phyloP scores from a whole-genome alignment of 2,329 filamentous ascomycete species.

The Pseudogymnoascus sp. region DNA sequence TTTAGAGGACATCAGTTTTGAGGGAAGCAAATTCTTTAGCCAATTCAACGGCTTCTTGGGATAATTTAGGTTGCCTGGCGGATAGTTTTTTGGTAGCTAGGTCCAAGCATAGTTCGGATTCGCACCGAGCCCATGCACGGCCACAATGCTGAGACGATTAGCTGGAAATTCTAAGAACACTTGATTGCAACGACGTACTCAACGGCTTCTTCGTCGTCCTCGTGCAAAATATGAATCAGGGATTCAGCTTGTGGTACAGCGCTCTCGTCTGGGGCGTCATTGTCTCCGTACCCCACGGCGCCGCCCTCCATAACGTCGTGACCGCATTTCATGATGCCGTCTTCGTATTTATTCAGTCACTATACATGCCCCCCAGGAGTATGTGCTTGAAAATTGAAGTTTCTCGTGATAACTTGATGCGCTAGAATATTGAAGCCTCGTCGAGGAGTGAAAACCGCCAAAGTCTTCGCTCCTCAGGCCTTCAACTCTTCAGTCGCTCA shows the following conservation, averaged over 20 bases:
- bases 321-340: background rate
- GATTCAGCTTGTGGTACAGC: background rate
- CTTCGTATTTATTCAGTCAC: background rate
- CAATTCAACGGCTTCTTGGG: background rate
- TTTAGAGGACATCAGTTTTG: background rate
- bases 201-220: background rate
- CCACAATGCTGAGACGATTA: background rate
- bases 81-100: background rate
- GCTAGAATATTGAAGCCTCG: background rate
- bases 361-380: background rate
- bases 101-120: background rate
- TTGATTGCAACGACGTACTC: background rate
- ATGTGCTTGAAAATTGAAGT: background rate
- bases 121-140: background rate
- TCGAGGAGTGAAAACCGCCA: background rate
- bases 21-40: background rate
- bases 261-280: background rate
- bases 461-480: background rate
- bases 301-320: background rate
- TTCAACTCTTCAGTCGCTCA: background rate
- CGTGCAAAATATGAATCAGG: background rate
- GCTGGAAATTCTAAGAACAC: background rate
- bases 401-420: background rate
- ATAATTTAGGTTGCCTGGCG: background rate
- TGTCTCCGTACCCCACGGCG: background rate